These are phyloP conservation scores for Phaseolus coccineus DNA, from an alignment of 331 rosid species.

Conservation along the genomic window DNA sequence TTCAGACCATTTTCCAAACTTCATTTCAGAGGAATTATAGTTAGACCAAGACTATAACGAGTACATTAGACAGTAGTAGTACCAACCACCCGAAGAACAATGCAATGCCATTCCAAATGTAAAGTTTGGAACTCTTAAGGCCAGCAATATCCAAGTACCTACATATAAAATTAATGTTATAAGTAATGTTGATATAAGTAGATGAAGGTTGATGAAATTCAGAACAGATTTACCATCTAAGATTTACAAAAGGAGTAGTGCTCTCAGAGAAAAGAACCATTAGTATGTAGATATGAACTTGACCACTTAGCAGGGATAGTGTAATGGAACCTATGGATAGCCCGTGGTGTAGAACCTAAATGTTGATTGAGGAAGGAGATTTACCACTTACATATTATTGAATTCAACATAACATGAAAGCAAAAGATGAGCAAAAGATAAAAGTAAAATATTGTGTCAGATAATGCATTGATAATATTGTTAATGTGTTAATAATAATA, in stretches of 20 bases:
- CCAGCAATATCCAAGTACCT: slow-evolving; percentile 86
- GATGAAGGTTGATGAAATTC: slow-evolving; percentile 22
- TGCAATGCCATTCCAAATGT: slow-evolving; percentile 65
- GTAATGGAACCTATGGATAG: slow-evolving; percentile 69
- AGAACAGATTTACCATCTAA: slow-evolving; percentile 70
- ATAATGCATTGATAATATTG: background rate
- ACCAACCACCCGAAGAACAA: slow-evolving; percentile 87
- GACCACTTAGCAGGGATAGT: slow-evolving; percentile 68
- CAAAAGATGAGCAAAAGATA: background rate
- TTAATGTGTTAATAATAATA: background rate
- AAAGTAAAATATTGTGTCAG: background rate
- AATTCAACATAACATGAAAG: background rate
- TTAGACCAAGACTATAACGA: slow-evolving; percentile 9
- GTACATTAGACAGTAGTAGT: slow-evolving; percentile 45
- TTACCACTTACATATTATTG: slow-evolving; percentile 2
- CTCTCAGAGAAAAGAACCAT: slow-evolving; percentile 81
- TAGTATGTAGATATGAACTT: slow-evolving; percentile 70
- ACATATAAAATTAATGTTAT: slow-evolving; percentile 38
- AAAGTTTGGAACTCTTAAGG: slow-evolving; percentile 63
- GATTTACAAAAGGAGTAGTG: slow-evolving; percentile 83
- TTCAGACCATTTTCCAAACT: background rate
- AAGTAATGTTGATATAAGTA: slow-evolving; percentile 37
- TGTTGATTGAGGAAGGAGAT: slow-evolving; percentile 26
- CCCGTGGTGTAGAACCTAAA: slow-evolving; percentile 75
- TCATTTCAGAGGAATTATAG: background rate